Percentiles rank a stretch among this genome's conserved stretches.
Evolutionary conservation across 1,139 yeast genomes (phyloP).

Genomic region (Kurtzmaniella quercitrusa): DNA sequence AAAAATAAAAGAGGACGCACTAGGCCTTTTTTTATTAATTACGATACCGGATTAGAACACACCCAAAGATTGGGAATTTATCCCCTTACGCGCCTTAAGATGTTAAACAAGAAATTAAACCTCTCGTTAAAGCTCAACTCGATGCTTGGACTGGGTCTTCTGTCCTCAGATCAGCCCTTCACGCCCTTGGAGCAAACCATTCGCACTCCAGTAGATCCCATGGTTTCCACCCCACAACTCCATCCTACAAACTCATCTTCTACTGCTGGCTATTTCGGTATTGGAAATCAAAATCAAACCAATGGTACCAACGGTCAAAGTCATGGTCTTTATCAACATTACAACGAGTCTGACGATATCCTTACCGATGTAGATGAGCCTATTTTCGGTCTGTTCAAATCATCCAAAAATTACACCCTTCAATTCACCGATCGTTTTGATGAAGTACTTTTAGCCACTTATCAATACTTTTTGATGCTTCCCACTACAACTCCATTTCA

Average conservation of each 20-base stretch:
- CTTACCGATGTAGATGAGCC: slow-evolving; percentile 40
- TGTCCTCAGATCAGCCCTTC: slow-evolving; percentile 21
- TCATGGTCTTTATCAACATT: slow-evolving; percentile 22
- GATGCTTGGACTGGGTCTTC: neutral
- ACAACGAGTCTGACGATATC: slow-evolving; percentile 43
- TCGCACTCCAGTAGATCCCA: slow-evolving; percentile 37
- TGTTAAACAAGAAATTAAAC: slow-evolving; percentile 8
- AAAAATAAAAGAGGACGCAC: too few relatives aligned
- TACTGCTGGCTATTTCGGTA: slow-evolving; percentile 4
- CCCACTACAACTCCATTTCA: slow-evolving; percentile 48
- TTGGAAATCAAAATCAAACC: slow-evolving; percentile 4
- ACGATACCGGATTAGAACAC: neutral
- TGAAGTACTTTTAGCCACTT: slow-evolving; percentile 32
- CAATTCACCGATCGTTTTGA: slow-evolving; percentile 37
- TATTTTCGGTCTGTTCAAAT: slow-evolving; percentile 13
- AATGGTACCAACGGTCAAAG: slow-evolving; percentile 5
- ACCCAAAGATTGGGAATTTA: neutral
- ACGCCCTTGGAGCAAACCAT: slow-evolving; percentile 47
- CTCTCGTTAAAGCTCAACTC: slow-evolving; percentile 7
- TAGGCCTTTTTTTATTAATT: too few relatives aligned
- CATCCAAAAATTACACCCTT: slow-evolving; percentile 31
- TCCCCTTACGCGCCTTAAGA: neutral
- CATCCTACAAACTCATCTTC: slow-evolving; percentile 3
- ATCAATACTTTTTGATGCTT: slow-evolving; percentile 32
- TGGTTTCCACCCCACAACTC: slow-evolving; percentile 12